phyloP scores from a whole-genome alignment of 345 rosid species.

The Diplotaxis tenuifolia region DNA sequence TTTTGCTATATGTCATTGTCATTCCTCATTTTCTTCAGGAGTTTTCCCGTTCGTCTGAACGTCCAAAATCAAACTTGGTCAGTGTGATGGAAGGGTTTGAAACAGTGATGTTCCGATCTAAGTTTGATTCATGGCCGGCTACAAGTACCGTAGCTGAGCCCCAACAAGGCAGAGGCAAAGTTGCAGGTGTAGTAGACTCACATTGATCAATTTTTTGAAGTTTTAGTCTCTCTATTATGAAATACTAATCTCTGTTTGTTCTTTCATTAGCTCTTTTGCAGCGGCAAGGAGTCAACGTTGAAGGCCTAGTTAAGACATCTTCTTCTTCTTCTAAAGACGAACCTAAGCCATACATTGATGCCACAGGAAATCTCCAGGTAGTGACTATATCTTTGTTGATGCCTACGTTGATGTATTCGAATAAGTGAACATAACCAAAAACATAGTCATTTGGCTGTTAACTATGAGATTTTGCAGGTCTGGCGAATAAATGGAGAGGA shows the following conservation, averaged over 20 bases:
- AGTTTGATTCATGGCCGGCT: constrained; percentile 91
- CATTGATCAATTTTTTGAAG: neutral
- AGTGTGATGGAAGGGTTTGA: constrained; percentile 96
- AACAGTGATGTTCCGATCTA: constrained; percentile 82
- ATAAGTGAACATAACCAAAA: neutral
- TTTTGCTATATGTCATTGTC: no score
- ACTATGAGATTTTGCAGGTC: constrained; percentile 51
- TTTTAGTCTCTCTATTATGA: constrained; percentile 5
- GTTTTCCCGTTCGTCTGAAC: constrained; percentile 51
- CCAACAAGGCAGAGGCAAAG: constrained; percentile 98
- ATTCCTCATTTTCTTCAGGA: constrained; percentile 62
- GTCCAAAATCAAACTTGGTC: constrained; percentile 60
- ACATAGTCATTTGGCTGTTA: neutral
- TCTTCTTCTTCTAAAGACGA: constrained; percentile 65
- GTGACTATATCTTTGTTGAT: constrained; percentile 17
- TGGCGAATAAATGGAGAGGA: constrained; percentile 78
- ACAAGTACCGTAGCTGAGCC: constrained; percentile 60
- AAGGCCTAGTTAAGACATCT: constrained; percentile 74
- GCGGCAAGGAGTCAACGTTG: constrained; percentile 92
- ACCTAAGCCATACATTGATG: constrained; percentile 80
- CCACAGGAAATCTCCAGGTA: constrained; percentile 95
- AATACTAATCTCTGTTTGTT: constrained; percentile 4
- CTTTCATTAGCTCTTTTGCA: constrained; percentile 62
- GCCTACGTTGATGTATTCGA: constrained; percentile 6
- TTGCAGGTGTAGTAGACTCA: constrained; percentile 68